Conservation (phyloP, 495 filamentous ascomycete genomes). For the Acidomyces sp. region DNA sequence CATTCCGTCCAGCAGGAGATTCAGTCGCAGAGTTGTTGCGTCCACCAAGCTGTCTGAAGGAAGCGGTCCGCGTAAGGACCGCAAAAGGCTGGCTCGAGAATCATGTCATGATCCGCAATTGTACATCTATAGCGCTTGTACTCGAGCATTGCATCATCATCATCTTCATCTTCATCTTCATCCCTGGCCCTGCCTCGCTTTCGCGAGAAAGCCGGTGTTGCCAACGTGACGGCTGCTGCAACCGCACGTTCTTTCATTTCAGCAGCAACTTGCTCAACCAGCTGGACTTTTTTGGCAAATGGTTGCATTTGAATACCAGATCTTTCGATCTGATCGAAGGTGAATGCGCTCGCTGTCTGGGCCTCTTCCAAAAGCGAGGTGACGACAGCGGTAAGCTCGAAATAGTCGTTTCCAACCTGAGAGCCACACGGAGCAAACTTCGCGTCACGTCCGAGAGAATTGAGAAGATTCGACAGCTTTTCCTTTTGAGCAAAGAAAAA, state of each 20-base stretch:
- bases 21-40: conserved; percentile 10
- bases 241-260: conserved; percentile 3
- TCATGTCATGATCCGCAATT: conserved; percentile 6
- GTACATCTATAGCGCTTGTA: conserved; percentile 4
- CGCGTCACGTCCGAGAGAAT: conserved; percentile 5
- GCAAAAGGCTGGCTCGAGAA: conserved; percentile 6
- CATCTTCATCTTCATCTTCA: conserved; percentile 10
- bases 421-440: background rate
- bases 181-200: conserved; percentile 7
- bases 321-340: conserved; percentile 8
- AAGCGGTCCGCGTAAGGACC: conserved; percentile 1
- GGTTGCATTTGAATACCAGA: conserved; percentile 5
- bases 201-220: background rate
- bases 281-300: conserved; percentile 4
- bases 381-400: conserved; percentile 7
- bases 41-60: conserved; percentile 9
- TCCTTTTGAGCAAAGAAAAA: conserved; percentile 11
- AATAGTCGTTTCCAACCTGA: conserved; percentile 10
- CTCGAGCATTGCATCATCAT: background rate
- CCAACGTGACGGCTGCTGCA: background rate
- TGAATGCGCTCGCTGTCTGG: conserved; percentile 3
- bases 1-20: background rate
- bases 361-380: conserved; percentile 9
- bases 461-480: conserved; percentile 9
- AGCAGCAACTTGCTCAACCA: conserved; percentile 5